phyloP scores from a whole-genome alignment of 768 basidiomycete species.

The Rhodosporidiobolus sp. region DNA sequence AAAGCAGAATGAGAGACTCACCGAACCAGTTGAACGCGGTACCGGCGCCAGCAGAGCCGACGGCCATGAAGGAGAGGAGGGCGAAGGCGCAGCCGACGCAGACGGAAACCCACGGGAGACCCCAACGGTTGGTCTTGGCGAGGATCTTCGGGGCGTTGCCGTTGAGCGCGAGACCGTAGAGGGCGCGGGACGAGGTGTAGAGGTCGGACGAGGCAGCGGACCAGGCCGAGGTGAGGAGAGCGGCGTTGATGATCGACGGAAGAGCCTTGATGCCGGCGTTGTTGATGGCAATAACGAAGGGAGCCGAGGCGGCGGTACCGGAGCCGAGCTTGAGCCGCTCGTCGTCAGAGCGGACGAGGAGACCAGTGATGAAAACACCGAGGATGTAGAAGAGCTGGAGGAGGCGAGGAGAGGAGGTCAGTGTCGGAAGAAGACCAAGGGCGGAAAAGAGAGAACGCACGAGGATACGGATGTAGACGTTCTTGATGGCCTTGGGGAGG shows the following conservation, averaged over 20 bases:
- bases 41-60: slow-evolving; percentile 35
- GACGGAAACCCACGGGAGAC: slow-evolving; percentile 48
- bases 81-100: slow-evolving; percentile 47
- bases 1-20: slow-evolving; percentile 44
- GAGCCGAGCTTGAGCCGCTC: slow-evolving; percentile 30
- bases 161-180: slow-evolving; percentile 50
- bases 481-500: slow-evolving; percentile 30
- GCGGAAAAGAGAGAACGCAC: no score
- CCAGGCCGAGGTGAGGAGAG: slow-evolving; percentile 50
- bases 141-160: slow-evolving; percentile 50
- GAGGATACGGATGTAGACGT: slow-evolving; percentile 35
- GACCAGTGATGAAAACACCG: slow-evolving; percentile 50
- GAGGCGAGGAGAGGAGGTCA: background rate
- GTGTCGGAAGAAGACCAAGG: background rate
- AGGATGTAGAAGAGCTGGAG: slow-evolving; percentile 59
- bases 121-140: slow-evolving; percentile 47
- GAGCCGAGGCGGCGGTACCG: slow-evolving; percentile 33
- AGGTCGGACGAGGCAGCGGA: slow-evolving; percentile 49
- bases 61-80: slow-evolving; percentile 43
- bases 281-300: slow-evolving; percentile 48
- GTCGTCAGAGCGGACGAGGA: slow-evolving; percentile 48
- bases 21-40: slow-evolving; percentile 50
- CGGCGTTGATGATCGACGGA: slow-evolving; percentile 52
- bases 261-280: slow-evolving; percentile 51
- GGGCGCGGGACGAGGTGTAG: slow-evolving; percentile 39